Base-by-base conservation (phyloP, 345 rosid genomes). In the Dimocarpus longan region DNA sequence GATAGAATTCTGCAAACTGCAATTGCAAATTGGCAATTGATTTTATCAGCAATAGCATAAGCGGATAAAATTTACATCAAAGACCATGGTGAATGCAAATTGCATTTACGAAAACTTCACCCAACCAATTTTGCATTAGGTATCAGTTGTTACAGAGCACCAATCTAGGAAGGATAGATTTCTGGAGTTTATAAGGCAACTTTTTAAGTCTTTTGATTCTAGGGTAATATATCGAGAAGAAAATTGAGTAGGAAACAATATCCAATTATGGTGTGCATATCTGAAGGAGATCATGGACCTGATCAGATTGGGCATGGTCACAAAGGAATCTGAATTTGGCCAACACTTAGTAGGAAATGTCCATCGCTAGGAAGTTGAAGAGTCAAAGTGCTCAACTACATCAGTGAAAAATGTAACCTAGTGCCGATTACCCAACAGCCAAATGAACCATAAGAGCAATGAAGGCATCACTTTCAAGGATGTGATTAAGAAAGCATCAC, bases 1-100 rank as follows among this genome's bases (percentile, higher is more conserved):
- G 56, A 44, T 10, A 68, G 66, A 43, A 68, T 43, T 43, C 26
- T 68, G 56, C 52, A 67, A 67, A 19, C 71, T 43, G 50, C 70
- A 66, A 18, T 0, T 42, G 52, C 48, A 42, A 9, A 68, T 26
- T 26, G 28, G 28, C 28, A 26, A 26, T 26, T 26, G 28, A 26
- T 26, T 1, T 26, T 26, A 26, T 26, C 28, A 26, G 28, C 1
- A 26, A 26, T 26, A 26, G 28, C 28, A 26, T 26, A 26, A 26
- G 28, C 28, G 28, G 28, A 26, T 40, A 68, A 21, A 43, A 2
- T n/a, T 43, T 3, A 44, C 18, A 44, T 69, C 18, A 40, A 63
- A 12, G 43, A 11, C 57, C 12, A 44, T 16, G 73, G 28, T 10
- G 37, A 18, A 0, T 26, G 32, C 16, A 19, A 22, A n/a, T 19